These are phyloP conservation scores for Colletotrichum coccodes DNA, from an alignment of 2,329 filamentous ascomycete genomes.

Conservation along the genomic window DNA sequence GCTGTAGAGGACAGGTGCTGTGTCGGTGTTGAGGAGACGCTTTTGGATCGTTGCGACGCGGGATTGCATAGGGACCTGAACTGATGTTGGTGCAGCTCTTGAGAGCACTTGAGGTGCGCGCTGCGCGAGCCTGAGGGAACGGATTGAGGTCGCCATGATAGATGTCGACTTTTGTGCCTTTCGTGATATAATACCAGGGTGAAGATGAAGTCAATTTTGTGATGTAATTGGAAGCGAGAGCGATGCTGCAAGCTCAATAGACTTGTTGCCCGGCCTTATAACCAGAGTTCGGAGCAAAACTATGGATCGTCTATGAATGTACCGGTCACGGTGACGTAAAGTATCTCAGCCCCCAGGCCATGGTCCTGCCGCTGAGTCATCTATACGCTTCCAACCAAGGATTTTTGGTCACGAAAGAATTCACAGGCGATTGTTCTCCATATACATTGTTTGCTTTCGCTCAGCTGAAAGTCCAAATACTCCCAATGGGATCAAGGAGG, in stretches of 20 bases:
- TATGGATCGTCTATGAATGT: not conserved
- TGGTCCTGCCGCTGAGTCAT: not conserved
- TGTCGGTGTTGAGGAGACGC: constrained; percentile 49
- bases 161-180: not conserved
- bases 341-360: not conserved
- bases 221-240: not conserved
- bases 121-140: constrained; percentile 16
- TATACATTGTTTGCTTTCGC: not conserved
- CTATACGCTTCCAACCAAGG: not conserved
- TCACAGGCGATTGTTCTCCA: not conserved
- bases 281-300: not conserved
- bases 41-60: not conserved
- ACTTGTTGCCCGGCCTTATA: not conserved
- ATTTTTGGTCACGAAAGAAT: not conserved
- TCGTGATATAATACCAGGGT: not conserved
- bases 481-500: not conserved
- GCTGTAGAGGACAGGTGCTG: constrained; percentile 49
- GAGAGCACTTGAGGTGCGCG: not conserved
- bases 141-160: constrained; percentile 14
- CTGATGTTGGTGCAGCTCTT: not conserved
- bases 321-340: constrained; percentile 14
- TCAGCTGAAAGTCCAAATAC: too few species aligned
- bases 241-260: rapidly evolving
- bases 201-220: not conserved
- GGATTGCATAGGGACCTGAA: not conserved